phyloP scores from a whole-genome alignment of 441 rosid genomes.

The Corymbia calophylla region DNA sequence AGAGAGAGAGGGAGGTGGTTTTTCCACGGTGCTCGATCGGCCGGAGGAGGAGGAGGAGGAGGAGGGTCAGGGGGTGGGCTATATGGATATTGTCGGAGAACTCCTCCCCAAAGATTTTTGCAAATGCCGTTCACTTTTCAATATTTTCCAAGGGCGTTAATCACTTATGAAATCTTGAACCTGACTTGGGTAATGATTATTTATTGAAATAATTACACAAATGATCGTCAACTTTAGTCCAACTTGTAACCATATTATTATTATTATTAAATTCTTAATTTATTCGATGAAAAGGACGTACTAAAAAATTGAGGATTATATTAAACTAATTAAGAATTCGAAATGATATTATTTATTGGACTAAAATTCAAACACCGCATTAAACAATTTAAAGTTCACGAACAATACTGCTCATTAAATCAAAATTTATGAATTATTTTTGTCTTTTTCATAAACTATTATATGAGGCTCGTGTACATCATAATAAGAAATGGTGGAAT shows the following conservation, averaged over 20 bases:
- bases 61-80: not conserved
- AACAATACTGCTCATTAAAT: too few species aligned
- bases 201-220: not conserved
- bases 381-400: rapidly evolving
- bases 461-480: not conserved
- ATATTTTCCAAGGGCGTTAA: not conserved
- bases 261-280: too few species aligned
- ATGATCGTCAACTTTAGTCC: rapidly evolving
- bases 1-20: not conserved
- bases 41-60: not conserved
- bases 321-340: not conserved
- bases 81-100: not conserved
- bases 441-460: not conserved
- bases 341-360: rapidly evolving
- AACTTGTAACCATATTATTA: too few species aligned
- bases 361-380: not conserved
- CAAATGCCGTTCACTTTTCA: not conserved
- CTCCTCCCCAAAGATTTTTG: not conserved
- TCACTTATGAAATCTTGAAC: not conserved
- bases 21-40: not conserved
- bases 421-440: too few species aligned
- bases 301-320: rapidly evolving
- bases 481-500: not conserved
- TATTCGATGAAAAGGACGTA: too few species aligned
- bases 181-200: not conserved